Conservation (phyloP, 371 early-diverging fungal genomes). For the Fennellomyces sp. region DNA sequence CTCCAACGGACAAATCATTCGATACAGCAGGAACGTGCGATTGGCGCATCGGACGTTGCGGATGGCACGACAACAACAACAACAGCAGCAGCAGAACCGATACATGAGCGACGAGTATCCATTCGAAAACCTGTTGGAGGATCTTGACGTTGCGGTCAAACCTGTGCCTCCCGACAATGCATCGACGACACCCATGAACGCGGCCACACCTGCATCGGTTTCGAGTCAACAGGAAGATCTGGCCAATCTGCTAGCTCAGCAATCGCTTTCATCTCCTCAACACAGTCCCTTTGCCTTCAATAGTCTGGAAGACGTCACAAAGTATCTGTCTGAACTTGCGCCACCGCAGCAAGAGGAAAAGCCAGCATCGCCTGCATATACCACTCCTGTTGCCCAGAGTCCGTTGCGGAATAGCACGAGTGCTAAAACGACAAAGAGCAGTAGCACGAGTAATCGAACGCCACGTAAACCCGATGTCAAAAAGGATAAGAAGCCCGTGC, state of each 20-base stretch:
- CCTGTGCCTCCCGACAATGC: neutral
- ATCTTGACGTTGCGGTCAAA: constrained; percentile 8
- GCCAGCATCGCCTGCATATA: neutral
- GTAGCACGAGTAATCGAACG: no score
- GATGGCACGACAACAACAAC: constrained; percentile 35
- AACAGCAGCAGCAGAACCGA: neutral
- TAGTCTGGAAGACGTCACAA: constrained; percentile 21
- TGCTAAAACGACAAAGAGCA: neutral
- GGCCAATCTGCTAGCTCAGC: constrained; percentile 9
- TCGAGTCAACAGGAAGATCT: constrained; percentile 1
- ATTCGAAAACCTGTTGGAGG: constrained; percentile 13
- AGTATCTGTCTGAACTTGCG: constrained; percentile 18
- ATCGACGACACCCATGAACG: neutral
- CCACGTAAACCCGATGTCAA: neutral
- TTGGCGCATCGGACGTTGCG: constrained; percentile 41
- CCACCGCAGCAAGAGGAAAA: neutral
- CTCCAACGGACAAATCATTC: constrained; percentile 43
- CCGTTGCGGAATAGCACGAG: neutral
- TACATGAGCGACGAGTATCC: constrained; percentile 1
- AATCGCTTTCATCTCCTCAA: constrained; percentile 15
- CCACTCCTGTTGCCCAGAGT: neutral
- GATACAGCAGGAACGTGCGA: constrained; percentile 42
- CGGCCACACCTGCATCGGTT: neutral
- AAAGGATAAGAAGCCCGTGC: neutral
- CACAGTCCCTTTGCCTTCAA: constrained; percentile 15